Conservation (phyloP, 495 filamentous ascomycete genomes). For the Jackrogersella multiformis region DNA sequence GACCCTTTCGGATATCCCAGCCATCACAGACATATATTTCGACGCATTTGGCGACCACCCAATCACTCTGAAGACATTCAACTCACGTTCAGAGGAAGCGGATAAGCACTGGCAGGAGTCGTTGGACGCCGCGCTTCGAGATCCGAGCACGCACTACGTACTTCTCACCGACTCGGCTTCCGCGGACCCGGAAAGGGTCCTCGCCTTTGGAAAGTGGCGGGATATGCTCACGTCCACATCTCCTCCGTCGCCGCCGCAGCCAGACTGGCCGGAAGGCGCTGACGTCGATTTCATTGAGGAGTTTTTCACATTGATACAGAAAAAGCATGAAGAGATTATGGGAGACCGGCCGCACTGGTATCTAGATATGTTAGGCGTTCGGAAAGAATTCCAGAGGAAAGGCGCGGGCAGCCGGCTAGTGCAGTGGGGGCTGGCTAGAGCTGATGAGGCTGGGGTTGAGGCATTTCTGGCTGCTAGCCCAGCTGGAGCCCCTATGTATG, state of each 20-base stretch:
- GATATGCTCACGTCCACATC: conserved; percentile 22
- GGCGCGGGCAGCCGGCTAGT: conserved; percentile 61
- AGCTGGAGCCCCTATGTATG: conserved; percentile 62
- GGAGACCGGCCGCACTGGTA: conserved; percentile 49
- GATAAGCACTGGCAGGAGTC: conserved; percentile 34
- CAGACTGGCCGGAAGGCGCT: conserved; percentile 44
- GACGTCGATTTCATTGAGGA: conserved; percentile 41
- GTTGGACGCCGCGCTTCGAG: conserved; percentile 32
- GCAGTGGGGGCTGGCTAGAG: conserved; percentile 58
- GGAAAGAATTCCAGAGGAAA: conserved; percentile 57
- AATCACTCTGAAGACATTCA: conserved; percentile 18
- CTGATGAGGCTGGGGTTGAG: conserved; percentile 57
- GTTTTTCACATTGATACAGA: conserved; percentile 43
- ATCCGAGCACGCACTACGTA: conserved; percentile 41
- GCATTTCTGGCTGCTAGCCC: conserved; percentile 65
- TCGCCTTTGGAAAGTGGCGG: conserved; percentile 51
- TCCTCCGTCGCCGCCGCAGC: neutral
- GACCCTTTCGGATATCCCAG: conserved; percentile 33
- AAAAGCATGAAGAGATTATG: conserved; percentile 48
- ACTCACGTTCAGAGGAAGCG: conserved; percentile 7
- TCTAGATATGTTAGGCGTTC: conserved; percentile 60
- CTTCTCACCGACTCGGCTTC: conserved; percentile 35
- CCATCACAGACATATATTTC: conserved; percentile 41
- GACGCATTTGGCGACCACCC: conserved; percentile 46
- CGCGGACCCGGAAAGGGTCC: conserved; percentile 24